These are phyloP conservation scores for Poronia punctata DNA, from an alignment of 495 filamentous ascomycete genomes.

Conservation along the genomic window DNA sequence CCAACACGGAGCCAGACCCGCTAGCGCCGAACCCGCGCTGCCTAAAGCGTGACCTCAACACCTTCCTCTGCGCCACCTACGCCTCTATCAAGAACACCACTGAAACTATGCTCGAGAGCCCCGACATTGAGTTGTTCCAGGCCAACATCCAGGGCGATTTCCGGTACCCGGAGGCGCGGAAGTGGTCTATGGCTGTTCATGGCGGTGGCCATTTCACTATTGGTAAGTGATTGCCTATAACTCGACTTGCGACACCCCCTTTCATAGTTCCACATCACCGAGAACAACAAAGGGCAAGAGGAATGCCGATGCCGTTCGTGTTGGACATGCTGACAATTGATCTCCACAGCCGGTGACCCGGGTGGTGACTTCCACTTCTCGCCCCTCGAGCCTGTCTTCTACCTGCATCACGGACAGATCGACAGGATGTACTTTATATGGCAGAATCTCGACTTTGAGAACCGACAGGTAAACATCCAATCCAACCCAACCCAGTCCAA, in stretches of 20 bases:
- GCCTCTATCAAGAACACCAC: slow-evolving; percentile 35
- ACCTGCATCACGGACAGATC: slow-evolving; percentile 62
- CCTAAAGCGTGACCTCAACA: slow-evolving; percentile 34
- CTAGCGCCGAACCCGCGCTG: slow-evolving; percentile 36
- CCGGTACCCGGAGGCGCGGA: slow-evolving; percentile 17
- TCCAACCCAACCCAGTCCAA: neutral
- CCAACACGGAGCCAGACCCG: slow-evolving; percentile 20
- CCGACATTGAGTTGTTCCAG: slow-evolving; percentile 30
- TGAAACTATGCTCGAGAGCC: slow-evolving; percentile 27
- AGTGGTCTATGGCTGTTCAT: slow-evolving; percentile 30
- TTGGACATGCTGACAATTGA: neutral
- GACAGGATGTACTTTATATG: slow-evolving; percentile 68
- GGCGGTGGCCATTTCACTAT: slow-evolving; percentile 32
- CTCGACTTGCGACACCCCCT: neutral
- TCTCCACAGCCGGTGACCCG: slow-evolving; percentile 26
- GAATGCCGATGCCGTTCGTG: too few species aligned
- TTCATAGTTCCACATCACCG: too few species aligned
- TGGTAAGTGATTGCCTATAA: too few species aligned
- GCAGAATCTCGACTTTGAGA: slow-evolving; percentile 45
- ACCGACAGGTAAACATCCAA: slow-evolving; percentile 25
- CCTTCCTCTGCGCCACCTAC: slow-evolving; percentile 25
- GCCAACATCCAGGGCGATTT: slow-evolving; percentile 31
- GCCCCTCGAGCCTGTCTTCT: slow-evolving; percentile 63
- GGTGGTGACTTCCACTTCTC: slow-evolving; percentile 52
- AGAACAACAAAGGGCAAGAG: too few species aligned